Evolutionary conservation across 352 stramenopile genomes (phyloP).

Genomic region (Phytophthora fragariae): DNA sequence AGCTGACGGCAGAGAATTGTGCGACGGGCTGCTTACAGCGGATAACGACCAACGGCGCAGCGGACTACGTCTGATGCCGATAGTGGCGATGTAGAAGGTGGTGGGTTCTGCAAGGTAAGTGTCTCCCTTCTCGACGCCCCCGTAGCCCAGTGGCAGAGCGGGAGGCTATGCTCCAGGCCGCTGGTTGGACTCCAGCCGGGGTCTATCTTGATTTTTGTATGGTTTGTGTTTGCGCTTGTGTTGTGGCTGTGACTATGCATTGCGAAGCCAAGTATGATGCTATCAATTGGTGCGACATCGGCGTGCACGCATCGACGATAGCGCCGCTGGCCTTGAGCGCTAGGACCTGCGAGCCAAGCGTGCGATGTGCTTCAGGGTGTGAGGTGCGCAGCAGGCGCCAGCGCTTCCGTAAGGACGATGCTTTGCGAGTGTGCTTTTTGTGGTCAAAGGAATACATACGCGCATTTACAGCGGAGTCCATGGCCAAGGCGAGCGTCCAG

Average conservation of each 20-base stretch:
- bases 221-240: not conserved
- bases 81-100: too few species aligned
- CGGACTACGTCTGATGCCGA: too few species aligned
- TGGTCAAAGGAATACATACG: not conserved
- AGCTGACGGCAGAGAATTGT: not conserved
- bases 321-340: not conserved
- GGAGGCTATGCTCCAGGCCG: too few species aligned
- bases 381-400: constrained; percentile 1
- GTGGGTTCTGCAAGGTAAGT: too few species aligned
- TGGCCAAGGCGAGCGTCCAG: not conserved
- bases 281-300: not conserved
- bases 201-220: not conserved
- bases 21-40: too few species aligned
- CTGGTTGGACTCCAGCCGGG: not conserved
- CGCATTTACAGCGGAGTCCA: constrained; percentile 3
- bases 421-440: constrained; percentile 1
- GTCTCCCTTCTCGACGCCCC: too few species aligned
- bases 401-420: constrained; percentile 7
- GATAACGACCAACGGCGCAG: too few species aligned
- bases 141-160: too few species aligned
- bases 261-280: not conserved
- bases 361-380: constrained; percentile 1
- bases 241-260: too few species aligned
- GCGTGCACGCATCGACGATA: not conserved
- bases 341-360: not conserved